phyloP scores from a whole-genome alignment of 805 yeast species.

The Hanseniaspora vineae region DNA sequence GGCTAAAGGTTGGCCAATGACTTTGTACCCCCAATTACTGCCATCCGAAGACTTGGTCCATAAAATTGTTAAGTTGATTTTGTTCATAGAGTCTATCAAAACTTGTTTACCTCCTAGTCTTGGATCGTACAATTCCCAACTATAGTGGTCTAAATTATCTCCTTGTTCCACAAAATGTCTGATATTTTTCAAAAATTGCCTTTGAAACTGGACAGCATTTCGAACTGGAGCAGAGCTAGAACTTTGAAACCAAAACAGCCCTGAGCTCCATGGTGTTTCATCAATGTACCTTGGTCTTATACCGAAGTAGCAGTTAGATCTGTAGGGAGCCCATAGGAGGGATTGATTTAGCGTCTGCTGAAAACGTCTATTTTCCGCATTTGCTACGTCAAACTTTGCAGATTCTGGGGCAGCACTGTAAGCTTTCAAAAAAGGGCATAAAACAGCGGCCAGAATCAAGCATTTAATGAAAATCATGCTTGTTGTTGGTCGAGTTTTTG shows the following conservation, averaged over 20 bases:
- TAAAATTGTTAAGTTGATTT: slow-evolving; percentile 50
- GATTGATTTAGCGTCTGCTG: slow-evolving; percentile 29
- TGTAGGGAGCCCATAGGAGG: slow-evolving; percentile 83
- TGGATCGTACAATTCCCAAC: slow-evolving; percentile 85
- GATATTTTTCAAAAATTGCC: slow-evolving; percentile 14
- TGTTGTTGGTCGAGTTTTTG: too few species aligned
- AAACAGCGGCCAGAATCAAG: too few species aligned
- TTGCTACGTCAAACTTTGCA: too few species aligned
- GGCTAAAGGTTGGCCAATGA: slow-evolving; percentile 49
- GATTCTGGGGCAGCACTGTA: too few species aligned
- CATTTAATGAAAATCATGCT: too few species aligned
- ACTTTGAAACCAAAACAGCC: slow-evolving; percentile 21
- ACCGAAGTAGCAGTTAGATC: slow-evolving; percentile 80
- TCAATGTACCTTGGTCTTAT: slow-evolving; percentile 49
- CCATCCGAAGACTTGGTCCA: slow-evolving; percentile 63
- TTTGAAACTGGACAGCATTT: neutral
- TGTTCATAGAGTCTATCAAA: slow-evolving; percentile 53
- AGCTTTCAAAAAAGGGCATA: too few species aligned
- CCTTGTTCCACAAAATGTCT: slow-evolving; percentile 69
- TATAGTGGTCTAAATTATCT: slow-evolving; percentile 60
- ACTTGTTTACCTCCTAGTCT: slow-evolving; percentile 74
- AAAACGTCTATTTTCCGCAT: slow-evolving; percentile 8
- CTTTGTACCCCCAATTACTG: slow-evolving; percentile 68
- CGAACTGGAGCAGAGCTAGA: neutral
- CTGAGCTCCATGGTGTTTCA: slow-evolving; percentile 56